Conservation (phyloP, 2,329 filamentous ascomycete species). For the Fusarium goolgardi region DNA sequence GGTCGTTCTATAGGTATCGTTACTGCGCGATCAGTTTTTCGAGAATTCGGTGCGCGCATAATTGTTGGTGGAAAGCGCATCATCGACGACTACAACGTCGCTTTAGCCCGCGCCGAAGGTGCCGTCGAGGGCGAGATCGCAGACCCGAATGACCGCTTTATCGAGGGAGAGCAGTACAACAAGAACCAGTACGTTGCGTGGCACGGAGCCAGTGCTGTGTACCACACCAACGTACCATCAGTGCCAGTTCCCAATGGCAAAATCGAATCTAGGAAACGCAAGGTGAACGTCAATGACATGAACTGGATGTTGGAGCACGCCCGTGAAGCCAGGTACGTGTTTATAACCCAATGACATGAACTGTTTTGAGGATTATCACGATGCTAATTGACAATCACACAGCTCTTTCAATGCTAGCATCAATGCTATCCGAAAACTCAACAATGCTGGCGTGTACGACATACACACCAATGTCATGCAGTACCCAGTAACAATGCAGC, state of each 20-base stretch:
- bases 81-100: constrained; percentile 88
- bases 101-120: constrained; percentile 79
- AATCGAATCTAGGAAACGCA: constrained; percentile 82
- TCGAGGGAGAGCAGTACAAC: constrained; percentile 89
- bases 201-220: constrained; percentile 96
- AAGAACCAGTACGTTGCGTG: constrained; percentile 99
- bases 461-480: constrained; percentile 94
- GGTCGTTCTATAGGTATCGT: constrained; percentile 97
- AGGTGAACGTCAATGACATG: constrained; percentile 87
- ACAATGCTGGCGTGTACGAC: constrained; percentile 85
- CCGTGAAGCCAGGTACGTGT: constrained; percentile 80
- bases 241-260: constrained; percentile 82
- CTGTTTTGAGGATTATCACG: background rate
- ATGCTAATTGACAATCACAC: constrained; percentile 22
- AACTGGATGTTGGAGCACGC: constrained; percentile 99
- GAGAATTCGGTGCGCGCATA: constrained; percentile 95
- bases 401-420: constrained; percentile 88
- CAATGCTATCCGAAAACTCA: constrained; percentile 73
- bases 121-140: constrained; percentile 89
- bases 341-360: background rate
- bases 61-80: constrained; percentile 90
- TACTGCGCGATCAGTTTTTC: constrained; percentile 94
- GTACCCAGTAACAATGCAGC: constrained; percentile 88
- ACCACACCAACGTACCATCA: constrained; percentile 83
- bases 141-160: constrained; percentile 85